A percentile compares a stretch with the other conserved stretches of the same genome.
Conservation (phyloP, 2,329 filamentous ascomycete genomes). For the Furcasterigmium furcatum region DNA sequence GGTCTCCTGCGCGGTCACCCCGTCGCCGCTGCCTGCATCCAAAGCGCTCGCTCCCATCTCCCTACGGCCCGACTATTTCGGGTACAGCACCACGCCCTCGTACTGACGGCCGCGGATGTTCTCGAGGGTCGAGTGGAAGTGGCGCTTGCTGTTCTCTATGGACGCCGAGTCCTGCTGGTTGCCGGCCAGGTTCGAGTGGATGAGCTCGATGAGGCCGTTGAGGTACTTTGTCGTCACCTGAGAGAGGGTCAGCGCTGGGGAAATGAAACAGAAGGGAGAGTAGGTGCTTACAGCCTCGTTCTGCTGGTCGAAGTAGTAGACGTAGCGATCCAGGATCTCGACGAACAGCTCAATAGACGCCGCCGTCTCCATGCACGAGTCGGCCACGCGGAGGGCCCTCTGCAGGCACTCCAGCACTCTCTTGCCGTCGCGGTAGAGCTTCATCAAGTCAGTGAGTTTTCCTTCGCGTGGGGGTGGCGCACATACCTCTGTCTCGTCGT, state of each 20-base stretch:
- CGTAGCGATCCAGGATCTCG: conserved; percentile 96
- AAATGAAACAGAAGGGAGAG: conserved; percentile 4
- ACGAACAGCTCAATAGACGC: conserved; percentile 98
- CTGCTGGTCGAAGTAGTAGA: conserved; percentile 99
- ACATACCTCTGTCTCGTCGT: conserved; percentile 76
- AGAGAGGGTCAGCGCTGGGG: neutral
- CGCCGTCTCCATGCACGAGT: conserved; percentile 98
- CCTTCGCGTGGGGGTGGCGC: conserved; percentile 17
- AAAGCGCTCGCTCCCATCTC: neutral
- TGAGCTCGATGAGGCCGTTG: conserved; percentile 95
- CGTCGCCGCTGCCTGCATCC: neutral
- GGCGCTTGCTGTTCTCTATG: conserved; percentile 85
- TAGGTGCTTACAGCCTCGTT: conserved; percentile 74
- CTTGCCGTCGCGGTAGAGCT: conserved; percentile 97
- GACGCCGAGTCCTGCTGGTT: conserved; percentile 78
- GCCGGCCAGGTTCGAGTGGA: conserved; percentile 90
- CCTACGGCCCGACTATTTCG: conserved; percentile 24
- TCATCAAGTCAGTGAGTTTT: conserved; percentile 15
- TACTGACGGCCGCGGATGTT: conserved; percentile 91
- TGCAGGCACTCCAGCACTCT: conserved; percentile 95
- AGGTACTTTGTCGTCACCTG: conserved; percentile 93
- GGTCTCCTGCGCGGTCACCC: neutral
- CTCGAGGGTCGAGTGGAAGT: conserved; percentile 92
- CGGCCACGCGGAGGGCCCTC: conserved; percentile 89
- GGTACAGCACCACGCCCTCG: conserved; percentile 79